A percentile compares a stretch with the other conserved stretches of the same genome.
phyloP scores from a whole-genome alignment of 2,329 filamentous ascomycete species.

The Scedosporium dehoogii region DNA sequence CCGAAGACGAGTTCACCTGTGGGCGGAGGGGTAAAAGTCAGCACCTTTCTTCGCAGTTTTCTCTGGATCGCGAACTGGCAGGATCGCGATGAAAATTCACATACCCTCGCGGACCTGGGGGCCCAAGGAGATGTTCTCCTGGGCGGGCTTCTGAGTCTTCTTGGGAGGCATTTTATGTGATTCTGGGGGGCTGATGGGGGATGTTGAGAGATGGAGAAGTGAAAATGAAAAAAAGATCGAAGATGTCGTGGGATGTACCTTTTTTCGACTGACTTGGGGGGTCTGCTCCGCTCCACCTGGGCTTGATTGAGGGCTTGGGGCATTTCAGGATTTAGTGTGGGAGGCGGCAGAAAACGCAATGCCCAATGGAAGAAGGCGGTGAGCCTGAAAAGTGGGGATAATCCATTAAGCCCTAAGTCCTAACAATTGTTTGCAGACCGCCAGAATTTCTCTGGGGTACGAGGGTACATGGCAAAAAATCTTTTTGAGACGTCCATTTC shows the following conservation, averaged over 20 bases:
- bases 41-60: neutral
- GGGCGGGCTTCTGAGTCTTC: constrained; percentile 71
- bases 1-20: constrained; percentile 90
- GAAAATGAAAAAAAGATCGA: neutral
- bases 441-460: neutral
- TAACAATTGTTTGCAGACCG: neutral
- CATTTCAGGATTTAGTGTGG: constrained; percentile 15
- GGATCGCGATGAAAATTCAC: constrained; percentile 16
- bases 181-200: constrained; percentile 10
- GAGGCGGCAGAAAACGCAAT: constrained; percentile 23
- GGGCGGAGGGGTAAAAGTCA: constrained; percentile 16
- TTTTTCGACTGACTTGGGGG: neutral
- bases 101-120: constrained; percentile 92
- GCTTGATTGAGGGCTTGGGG: neutral
- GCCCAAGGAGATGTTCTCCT: constrained; percentile 98
- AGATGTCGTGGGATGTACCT: constrained; percentile 3
- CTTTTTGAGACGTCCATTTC: constrained; percentile 6
- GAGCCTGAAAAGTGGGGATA: neutral
- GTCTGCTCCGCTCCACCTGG: neutral
- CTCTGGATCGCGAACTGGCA: neutral
- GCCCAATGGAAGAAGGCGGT: constrained; percentile 14
- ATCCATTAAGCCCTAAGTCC: constrained; percentile 1
- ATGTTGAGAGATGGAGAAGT: neutral
- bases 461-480: neutral
- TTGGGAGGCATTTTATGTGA: constrained; percentile 80